phyloP scores from a whole-genome alignment of 2,329 filamentous ascomycete species.

The Byssochlamys sp. region DNA sequence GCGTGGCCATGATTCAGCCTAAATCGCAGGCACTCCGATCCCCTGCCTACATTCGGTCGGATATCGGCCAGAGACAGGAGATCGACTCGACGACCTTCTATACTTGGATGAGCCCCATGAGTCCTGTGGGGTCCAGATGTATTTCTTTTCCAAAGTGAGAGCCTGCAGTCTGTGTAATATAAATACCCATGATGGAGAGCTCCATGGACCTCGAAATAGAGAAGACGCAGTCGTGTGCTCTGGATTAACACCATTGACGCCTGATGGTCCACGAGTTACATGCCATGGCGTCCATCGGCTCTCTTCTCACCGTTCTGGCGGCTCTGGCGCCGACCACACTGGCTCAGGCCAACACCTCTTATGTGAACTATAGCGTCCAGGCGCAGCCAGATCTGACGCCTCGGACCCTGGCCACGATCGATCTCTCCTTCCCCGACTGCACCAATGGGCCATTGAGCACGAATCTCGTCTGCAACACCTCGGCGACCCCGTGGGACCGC shows the following conservation, averaged over 20 bases:
- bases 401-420: slow-evolving; percentile 11
- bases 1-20: neutral
- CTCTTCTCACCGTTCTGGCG: slow-evolving; percentile 12
- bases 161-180: neutral
- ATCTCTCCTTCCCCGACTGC: slow-evolving; percentile 42
- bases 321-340: slow-evolving; percentile 13
- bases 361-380: slow-evolving; percentile 17
- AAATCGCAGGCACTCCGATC: neutral
- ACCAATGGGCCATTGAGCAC: slow-evolving; percentile 41
- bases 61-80: neutral
- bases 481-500: slow-evolving; percentile 30
- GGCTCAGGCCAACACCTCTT: slow-evolving; percentile 19
- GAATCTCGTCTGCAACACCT: slow-evolving; percentile 43
- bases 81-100: neutral
- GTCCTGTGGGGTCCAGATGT: neutral
- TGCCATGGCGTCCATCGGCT: slow-evolving; percentile 11
- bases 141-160: neutral
- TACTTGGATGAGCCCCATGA: neutral
- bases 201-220: neutral
- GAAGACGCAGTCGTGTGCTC: neutral
- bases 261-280: neutral
- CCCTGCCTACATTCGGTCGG: neutral
- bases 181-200: neutral
- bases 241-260: neutral
- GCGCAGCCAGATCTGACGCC: slow-evolving; percentile 17